Percentiles rank a stretch among this genome's conserved stretches.
Evolutionary conservation across 2,329 filamentous ascomycete genomes (phyloP).

Genomic region (Exophiala phaeomuriformis): DNA sequence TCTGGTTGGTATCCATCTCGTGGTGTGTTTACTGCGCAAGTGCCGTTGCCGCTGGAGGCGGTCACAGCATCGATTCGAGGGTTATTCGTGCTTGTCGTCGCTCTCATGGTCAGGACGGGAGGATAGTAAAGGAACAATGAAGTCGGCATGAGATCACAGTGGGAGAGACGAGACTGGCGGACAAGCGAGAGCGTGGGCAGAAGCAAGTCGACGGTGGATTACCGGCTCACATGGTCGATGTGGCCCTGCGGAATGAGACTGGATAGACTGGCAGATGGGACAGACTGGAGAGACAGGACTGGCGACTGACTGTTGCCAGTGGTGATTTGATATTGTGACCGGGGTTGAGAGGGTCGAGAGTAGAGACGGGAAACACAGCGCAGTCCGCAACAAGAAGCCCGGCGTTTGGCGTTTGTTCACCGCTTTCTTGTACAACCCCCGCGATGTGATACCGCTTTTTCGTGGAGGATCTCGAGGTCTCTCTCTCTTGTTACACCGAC

Average conservation of each 20-base stretch:
- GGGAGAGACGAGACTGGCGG: background rate
- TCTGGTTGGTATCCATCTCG: conserved; percentile 17
- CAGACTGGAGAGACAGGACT: too few relatives aligned
- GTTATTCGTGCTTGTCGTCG: background rate
- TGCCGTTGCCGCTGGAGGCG: conserved; percentile 1
- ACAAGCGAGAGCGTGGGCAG: background rate
- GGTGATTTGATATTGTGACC: too few relatives aligned
- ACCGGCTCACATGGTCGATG: background rate
- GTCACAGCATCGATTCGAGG: conserved; percentile 9
- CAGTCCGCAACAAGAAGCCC: background rate
- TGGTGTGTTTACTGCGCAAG: background rate
- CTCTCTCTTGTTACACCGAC: background rate
- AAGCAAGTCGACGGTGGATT: background rate
- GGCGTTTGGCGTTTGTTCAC: background rate
- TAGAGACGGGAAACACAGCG: background rate
- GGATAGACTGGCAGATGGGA: too few relatives aligned
- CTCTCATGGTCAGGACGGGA: conserved; percentile 16
- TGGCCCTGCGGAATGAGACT: too few relatives aligned
- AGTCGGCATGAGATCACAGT: background rate
- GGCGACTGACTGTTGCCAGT: too few relatives aligned
- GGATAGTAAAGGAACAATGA: background rate
- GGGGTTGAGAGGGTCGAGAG: too few relatives aligned
- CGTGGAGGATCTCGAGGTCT: too few relatives aligned
- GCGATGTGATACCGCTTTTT: too few relatives aligned
- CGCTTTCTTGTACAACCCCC: background rate